Conservation (phyloP, 495 filamentous ascomycete genomes). For the Aspergillus olivimuriae region DNA sequence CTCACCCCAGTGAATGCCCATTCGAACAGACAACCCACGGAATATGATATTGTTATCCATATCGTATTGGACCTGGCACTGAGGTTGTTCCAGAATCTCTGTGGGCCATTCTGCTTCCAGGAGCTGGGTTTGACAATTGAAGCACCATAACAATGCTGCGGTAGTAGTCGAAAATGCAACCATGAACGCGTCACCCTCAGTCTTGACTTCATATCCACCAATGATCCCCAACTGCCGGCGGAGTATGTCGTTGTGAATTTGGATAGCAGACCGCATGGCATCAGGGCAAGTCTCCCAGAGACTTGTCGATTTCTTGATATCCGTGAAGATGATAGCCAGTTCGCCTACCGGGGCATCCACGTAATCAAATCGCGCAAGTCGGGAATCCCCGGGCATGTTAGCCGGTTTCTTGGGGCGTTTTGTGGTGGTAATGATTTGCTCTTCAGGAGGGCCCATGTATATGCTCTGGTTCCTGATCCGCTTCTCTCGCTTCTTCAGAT, state of each 20-base stretch:
- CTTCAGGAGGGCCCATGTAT: constrained; percentile 67
- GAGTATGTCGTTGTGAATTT: constrained; percentile 93
- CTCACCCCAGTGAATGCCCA: constrained; percentile 94
- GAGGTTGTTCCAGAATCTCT: constrained; percentile 81
- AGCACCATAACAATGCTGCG: constrained; percentile 89
- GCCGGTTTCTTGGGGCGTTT: constrained; percentile 57
- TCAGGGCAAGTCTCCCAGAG: constrained; percentile 95
- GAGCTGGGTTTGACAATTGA: constrained; percentile 82
- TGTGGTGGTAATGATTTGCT: constrained; percentile 56
- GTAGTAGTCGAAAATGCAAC: constrained; percentile 96
- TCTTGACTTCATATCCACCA: constrained; percentile 98
- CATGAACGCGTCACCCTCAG: constrained; percentile 99
- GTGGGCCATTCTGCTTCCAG: constrained; percentile 87
- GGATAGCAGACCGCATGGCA: constrained; percentile 93
- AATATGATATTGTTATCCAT: constrained; percentile 86
- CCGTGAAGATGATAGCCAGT: constrained; percentile 91
- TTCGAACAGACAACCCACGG: constrained; percentile 85
- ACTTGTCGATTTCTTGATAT: constrained; percentile 97
- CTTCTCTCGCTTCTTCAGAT: constrained; percentile 76
- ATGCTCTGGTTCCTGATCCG: constrained; percentile 67
- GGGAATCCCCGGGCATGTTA: constrained; percentile 72
- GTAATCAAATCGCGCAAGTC: constrained; percentile 77
- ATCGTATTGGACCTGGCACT: constrained; percentile 75
- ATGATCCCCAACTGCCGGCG: constrained; percentile 87
- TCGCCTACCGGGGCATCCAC: constrained; percentile 86